A percentile compares a stretch with the other conserved stretches of the same genome.
These are phyloP conservation scores for Magnusiomyces tetraspermus DNA, from an alignment of 1,139 yeast species.

Conservation along the genomic window DNA sequence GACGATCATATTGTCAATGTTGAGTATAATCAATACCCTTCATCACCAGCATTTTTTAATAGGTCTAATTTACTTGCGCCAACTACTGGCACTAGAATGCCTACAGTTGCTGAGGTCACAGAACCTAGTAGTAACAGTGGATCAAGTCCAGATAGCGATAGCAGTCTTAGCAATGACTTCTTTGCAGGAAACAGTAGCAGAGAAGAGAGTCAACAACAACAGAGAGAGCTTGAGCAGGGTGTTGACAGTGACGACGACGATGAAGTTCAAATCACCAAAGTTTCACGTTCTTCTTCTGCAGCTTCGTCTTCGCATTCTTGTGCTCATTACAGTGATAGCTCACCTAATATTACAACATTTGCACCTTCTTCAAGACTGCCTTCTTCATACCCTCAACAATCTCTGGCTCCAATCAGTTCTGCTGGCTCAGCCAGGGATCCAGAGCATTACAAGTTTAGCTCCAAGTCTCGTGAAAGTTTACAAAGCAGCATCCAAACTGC, in stretches of 20 bases:
- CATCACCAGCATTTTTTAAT: background rate
- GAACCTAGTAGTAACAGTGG: background rate
- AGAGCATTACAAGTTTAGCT: too few relatives aligned
- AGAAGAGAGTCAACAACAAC: background rate
- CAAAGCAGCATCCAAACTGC: too few relatives aligned
- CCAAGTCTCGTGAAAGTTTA: too few relatives aligned
- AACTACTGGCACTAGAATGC: background rate
- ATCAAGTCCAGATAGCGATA: background rate
- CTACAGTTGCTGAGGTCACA: background rate
- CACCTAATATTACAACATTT: background rate
- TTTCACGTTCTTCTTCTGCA: background rate
- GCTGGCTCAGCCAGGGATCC: too few relatives aligned
- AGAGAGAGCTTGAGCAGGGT: too few relatives aligned
- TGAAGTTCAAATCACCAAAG: background rate
- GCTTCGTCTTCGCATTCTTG: background rate
- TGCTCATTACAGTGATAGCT: background rate
- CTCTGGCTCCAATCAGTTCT: too few relatives aligned
- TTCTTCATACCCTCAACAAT: too few relatives aligned
- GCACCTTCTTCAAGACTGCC: background rate
- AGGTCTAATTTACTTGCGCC: background rate
- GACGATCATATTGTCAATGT: too few relatives aligned
- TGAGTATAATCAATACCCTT: too few relatives aligned
- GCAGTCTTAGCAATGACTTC: too few relatives aligned
- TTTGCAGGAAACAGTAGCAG: background rate
- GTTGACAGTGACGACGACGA: too few relatives aligned